Conservation (phyloP, 495 filamentous ascomycete genomes). For the Usnea hakonensis region DNA sequence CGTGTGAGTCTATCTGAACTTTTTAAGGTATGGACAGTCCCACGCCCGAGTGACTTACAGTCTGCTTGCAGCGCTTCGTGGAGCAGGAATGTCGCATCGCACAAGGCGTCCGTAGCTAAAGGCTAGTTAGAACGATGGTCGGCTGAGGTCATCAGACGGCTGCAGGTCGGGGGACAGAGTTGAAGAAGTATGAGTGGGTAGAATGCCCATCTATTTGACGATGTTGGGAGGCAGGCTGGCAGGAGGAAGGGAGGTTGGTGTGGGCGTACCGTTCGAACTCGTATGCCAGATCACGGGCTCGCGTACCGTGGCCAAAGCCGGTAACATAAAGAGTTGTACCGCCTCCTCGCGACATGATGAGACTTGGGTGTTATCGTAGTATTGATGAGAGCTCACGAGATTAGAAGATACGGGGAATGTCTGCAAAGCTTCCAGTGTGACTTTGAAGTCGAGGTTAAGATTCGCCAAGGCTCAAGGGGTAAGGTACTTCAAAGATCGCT, state of each 20-base stretch:
- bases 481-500: too few species aligned
- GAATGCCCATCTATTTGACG: slow-evolving; percentile 23
- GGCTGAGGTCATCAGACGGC: slow-evolving; percentile 3
- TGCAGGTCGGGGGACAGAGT: background rate
- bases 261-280: slow-evolving; percentile 98
- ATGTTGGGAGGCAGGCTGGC: slow-evolving; percentile 32
- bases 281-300: slow-evolving; percentile 99
- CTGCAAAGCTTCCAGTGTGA: background rate
- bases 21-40: background rate
- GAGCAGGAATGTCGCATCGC: slow-evolving; percentile 96
- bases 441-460: background rate
- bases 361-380: background rate
- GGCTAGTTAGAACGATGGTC: slow-evolving; percentile 2
- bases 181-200: background rate
- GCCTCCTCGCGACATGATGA: slow-evolving; percentile 77
- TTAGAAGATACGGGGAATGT: background rate
- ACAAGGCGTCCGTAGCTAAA: slow-evolving; percentile 92
- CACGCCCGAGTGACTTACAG: slow-evolving; percentile 58
- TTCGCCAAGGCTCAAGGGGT: background rate
- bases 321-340: slow-evolving; percentile 93
- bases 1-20: slow-evolving; percentile 18
- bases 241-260: background rate
- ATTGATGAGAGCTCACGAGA: background rate
- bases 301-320: slow-evolving; percentile 97
- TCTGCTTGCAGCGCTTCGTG: slow-evolving; percentile 81